These are phyloP conservation scores for Phytopythium cucurbitacearum DNA, from an alignment of 352 stramenopile genomes.

Conservation along the genomic window DNA sequence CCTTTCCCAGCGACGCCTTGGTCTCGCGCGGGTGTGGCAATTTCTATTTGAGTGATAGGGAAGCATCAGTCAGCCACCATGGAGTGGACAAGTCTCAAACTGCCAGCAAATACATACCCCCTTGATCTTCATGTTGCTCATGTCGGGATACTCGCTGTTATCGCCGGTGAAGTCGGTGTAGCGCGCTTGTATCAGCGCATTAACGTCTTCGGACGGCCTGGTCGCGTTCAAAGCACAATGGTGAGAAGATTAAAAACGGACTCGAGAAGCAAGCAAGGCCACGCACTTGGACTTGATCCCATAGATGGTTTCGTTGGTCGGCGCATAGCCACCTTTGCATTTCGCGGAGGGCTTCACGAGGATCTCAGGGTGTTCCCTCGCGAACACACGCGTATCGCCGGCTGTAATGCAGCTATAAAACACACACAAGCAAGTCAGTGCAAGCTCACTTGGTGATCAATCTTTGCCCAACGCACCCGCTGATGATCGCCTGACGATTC, in stretches of 20 bases:
- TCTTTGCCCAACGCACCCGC: constrained; percentile 26
- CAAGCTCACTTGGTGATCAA: neutral
- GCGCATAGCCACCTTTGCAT: constrained; percentile 48
- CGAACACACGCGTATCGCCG: constrained; percentile 51
- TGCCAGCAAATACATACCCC: constrained; percentile 31
- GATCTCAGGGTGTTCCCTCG: constrained; percentile 70
- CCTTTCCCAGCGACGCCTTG: constrained; percentile 57
- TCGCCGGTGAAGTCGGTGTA: constrained; percentile 66
- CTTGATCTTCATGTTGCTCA: constrained; percentile 81
- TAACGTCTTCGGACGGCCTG: constrained; percentile 74
- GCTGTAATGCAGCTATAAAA: constrained; percentile 41
- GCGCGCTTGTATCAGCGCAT: constrained; percentile 58
- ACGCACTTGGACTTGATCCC: constrained; percentile 78
- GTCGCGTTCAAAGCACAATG: too few relatives aligned
- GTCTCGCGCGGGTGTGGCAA: constrained; percentile 69
- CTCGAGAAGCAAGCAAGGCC: too few relatives aligned
- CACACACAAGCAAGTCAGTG: neutral
- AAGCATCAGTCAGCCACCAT: neutral
- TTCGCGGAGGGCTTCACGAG: constrained; percentile 56
- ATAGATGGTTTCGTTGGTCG: constrained; percentile 51
- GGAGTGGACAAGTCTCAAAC: neutral
- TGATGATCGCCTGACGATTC: constrained; percentile 60
- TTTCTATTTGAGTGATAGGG: constrained; percentile 30
- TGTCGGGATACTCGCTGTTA: constrained; percentile 65
- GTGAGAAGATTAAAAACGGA: too few relatives aligned